phyloP scores from a whole-genome alignment of 768 basidiomycete genomes.

The Podaxis carcinomalis region DNA sequence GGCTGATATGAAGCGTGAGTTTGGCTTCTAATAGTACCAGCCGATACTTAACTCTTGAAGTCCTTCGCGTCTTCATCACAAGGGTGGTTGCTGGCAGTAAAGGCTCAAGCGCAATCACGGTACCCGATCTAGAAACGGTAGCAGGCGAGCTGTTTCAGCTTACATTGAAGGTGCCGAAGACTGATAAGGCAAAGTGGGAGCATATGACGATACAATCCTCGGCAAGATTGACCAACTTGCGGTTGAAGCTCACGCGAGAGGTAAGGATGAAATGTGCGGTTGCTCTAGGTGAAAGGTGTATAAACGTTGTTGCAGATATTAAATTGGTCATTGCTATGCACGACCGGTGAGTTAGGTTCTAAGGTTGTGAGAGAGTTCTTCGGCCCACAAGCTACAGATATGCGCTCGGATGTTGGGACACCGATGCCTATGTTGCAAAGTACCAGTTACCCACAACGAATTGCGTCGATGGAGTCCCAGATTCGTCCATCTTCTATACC shows the following conservation, averaged over 20 bases:
- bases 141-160: conserved; percentile 10
- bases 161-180: too few relatives aligned
- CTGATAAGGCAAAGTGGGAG: conserved; percentile 14
- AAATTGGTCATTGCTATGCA: conserved; percentile 25
- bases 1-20: conserved; percentile 18
- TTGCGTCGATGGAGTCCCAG: conserved; percentile 22
- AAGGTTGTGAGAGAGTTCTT: neutral
- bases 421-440: conserved; percentile 22
- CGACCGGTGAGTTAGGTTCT: conserved; percentile 12
- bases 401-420: conserved; percentile 24
- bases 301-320: conserved; percentile 15
- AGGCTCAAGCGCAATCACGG: conserved; percentile 19
- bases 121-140: conserved; percentile 21
- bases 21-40: too few relatives aligned
- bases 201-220: conserved; percentile 22
- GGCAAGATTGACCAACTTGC: conserved; percentile 20
- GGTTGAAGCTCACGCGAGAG: conserved; percentile 20
- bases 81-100: conserved; percentile 19
- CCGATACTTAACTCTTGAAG: conserved; percentile 4
- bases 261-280: conserved; percentile 1
- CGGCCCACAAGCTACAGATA: conserved; percentile 8
- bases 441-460: conserved; percentile 19
- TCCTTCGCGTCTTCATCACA: conserved; percentile 21
- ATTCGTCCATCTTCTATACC: conserved; percentile 22
- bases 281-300: neutral